Base-by-base conservation (phyloP, 2,329 filamentous ascomycete species). In the Trichoderma atrobrunneum region DNA sequence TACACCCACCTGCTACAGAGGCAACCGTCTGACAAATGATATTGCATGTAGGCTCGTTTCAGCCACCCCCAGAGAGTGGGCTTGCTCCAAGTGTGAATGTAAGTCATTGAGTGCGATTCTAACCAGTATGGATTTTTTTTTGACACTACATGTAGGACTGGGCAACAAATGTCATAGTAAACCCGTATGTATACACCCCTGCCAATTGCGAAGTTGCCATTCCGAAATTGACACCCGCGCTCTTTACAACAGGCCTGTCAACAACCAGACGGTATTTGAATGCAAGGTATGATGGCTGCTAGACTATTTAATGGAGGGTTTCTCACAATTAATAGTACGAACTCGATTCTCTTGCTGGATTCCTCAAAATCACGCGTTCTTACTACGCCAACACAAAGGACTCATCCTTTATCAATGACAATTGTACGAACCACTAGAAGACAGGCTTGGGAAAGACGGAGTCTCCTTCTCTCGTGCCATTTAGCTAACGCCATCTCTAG, bases 321-420 rank as follows among this genome's bases (percentile, higher is more conserved):
- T 57, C 61, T 71, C n/a, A 70, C 34, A 65, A 26, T 18, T 6
- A 8, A 1, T 95, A 97, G 82, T 97, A 95, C 81, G 94, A 97
- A 82, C 88, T 97, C 48, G 94, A 97, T 83, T 95, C 93, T 8
- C 87, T 97, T 2, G 94, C 94, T 0, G 90, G 93, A 57, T 97
- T 97, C 80, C 86, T 97, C n/a, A 90, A 92, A 56, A 86, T 97
- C 5, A 90, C 89, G 2, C 91, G 93, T 63, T 90, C 95, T 73
- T 97, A 96, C 82, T 87, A 93, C 80, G 85, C 88, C 30, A 86
- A 89, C 74, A 95, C 93, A 0, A 87, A 87, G 0, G 93, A 93
- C 24, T 87, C 86, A 3, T 88, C 87, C 72, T 92, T 92, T 60
- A 95, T 94, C 48, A 78, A 79, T 65, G 75, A 76, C 26, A 77